Conservation (phyloP, 2,329 filamentous ascomycete genomes). For the Aspergillus pseudoterreus region DNA sequence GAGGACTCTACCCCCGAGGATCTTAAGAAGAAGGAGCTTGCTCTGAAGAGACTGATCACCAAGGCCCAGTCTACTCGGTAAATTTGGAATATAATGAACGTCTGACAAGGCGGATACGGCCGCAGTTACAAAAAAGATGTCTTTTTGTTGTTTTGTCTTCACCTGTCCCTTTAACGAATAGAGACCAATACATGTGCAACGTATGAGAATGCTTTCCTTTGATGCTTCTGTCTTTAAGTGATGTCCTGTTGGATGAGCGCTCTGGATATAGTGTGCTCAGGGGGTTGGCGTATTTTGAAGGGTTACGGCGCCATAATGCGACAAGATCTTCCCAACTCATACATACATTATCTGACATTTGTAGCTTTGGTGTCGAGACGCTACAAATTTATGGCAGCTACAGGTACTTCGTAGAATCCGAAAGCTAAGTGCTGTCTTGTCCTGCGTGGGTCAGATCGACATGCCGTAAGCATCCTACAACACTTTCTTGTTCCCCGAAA, state of each 20-base stretch:
- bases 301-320: no score
- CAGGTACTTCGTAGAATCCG: no score
- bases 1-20: slow-evolving; percentile 89
- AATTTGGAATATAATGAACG: slow-evolving; percentile 25
- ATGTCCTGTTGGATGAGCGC: no score
- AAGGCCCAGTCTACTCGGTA: slow-evolving; percentile 96
- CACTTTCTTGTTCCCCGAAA: background rate
- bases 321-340: no score
- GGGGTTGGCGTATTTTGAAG: no score
- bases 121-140: background rate
- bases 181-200: slow-evolving; percentile 6
- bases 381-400: no score
- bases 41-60: slow-evolving; percentile 94
- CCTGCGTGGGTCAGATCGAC: no score
- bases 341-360: no score
- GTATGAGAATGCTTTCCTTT: slow-evolving; percentile 1
- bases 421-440: no score
- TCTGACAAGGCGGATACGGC: background rate
- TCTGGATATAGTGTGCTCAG: no score
- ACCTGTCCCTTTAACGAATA: slow-evolving; percentile 5
- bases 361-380: no score
- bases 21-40: slow-evolving; percentile 99
- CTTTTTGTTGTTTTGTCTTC: slow-evolving; percentile 9
- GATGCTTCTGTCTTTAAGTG: no score
- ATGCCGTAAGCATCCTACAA: background rate